Evolutionary conservation across 768 basidiomycete species (phyloP).

Genomic region (Boletus eberwhitei): DNA sequence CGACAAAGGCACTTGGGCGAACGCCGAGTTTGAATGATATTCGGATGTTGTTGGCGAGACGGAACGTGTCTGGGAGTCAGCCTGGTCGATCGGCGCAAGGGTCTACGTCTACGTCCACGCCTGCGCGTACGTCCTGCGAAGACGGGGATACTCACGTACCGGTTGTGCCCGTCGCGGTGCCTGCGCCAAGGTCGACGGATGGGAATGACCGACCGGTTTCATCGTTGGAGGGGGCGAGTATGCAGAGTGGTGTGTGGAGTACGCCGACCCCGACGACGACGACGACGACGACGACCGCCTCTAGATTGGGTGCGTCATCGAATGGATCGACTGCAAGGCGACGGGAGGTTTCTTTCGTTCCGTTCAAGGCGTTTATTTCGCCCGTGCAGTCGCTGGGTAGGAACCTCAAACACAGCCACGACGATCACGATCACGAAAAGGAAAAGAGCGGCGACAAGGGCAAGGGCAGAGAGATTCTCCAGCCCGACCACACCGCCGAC

Average conservation of each 20-base stretch:
- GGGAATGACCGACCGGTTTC: background rate
- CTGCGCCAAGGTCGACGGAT: background rate
- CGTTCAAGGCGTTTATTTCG: conserved; percentile 26
- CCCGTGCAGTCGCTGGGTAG: background rate
- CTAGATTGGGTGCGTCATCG: background rate
- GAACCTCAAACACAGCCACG: background rate
- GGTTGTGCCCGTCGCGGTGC: background rate
- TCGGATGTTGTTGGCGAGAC: conserved; percentile 15
- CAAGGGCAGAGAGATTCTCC: background rate
- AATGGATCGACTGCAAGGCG: background rate
- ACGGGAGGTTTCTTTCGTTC: background rate
- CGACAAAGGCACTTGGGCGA: background rate
- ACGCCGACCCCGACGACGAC: too few species aligned
- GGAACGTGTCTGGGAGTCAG: background rate
- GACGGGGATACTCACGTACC: background rate
- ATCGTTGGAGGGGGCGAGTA: background rate
- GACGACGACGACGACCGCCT: background rate
- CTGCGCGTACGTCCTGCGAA: background rate
- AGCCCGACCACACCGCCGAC: background rate
- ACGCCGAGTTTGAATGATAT: conserved; percentile 17
- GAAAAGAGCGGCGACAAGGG: background rate
- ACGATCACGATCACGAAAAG: background rate
- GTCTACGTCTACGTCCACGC: background rate
- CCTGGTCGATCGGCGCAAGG: background rate
- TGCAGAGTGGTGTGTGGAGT: too few species aligned